These are phyloP conservation scores for Eucalyptus cloeziana DNA, from an alignment of 345 rosid genomes.

Conservation along the genomic window DNA sequence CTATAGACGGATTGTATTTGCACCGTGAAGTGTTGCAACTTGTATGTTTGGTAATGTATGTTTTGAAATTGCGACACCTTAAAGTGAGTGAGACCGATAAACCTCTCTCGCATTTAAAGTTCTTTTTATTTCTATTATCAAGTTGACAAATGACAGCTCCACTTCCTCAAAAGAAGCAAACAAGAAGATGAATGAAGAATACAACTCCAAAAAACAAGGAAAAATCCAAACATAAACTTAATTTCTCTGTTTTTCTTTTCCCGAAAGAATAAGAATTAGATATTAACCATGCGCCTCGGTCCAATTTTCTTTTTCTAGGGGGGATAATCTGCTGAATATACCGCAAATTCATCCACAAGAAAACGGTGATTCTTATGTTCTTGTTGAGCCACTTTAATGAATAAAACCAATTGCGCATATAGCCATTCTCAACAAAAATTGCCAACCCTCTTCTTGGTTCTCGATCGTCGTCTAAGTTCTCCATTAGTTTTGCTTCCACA, in stretches of 20 bases:
- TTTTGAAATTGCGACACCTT: not conserved
- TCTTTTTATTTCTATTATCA: not conserved
- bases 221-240: not conserved
- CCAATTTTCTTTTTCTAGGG: not conserved
- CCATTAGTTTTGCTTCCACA: not conserved
- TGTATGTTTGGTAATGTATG: not conserved
- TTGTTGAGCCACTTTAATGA: not conserved
- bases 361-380: not conserved
- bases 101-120: not conserved
- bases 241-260: not conserved
- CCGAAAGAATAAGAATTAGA: not conserved
- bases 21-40: not conserved
- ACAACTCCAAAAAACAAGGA: not conserved
- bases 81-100: not conserved
- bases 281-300: not conserved
- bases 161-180: not conserved
- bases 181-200: not conserved
- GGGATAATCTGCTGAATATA: not conserved
- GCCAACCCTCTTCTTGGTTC: not conserved
- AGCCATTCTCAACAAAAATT: not conserved
- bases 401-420: not conserved
- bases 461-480: not conserved
- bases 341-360: not conserved
- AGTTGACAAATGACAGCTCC: not conserved
- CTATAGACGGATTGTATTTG: accelerated